These are phyloP conservation scores for Colletotrichum magnum DNA, from an alignment of 2,329 filamentous ascomycete species.

Conservation along the genomic window DNA sequence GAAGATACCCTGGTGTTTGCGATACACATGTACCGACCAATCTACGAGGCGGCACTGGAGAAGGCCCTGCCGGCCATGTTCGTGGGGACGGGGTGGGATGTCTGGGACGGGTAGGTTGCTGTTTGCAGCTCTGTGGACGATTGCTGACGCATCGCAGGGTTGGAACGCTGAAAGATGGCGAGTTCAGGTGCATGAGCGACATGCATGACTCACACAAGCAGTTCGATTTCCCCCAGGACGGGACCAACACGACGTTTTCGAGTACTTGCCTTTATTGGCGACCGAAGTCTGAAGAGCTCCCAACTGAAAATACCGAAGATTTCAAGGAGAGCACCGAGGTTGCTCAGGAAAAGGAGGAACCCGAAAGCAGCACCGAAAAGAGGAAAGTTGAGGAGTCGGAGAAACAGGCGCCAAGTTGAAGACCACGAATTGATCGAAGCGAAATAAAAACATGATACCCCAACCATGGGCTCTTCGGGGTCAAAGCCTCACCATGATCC, in stretches of 20 bases:
- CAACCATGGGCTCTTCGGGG: no score
- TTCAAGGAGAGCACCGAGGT: not conserved
- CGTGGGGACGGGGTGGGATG: constrained; percentile 68
- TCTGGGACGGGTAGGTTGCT: constrained; percentile 64
- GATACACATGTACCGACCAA: constrained; percentile 70
- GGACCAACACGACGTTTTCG: constrained; percentile 54
- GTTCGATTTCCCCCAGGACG: constrained; percentile 55
- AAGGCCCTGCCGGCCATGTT: constrained; percentile 65
- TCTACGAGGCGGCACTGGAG: constrained; percentile 67
- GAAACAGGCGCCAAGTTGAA: no score
- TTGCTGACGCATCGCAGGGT: constrained; percentile 9
- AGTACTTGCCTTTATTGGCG: constrained; percentile 59
- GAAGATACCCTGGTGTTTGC: constrained; percentile 70
- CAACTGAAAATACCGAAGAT: not conserved
- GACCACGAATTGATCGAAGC: no score
- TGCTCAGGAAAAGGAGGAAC: not conserved
- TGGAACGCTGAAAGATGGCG: constrained; percentile 39
- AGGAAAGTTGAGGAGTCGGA: no score
- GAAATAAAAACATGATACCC: no score
- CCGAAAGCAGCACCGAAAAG: no score
- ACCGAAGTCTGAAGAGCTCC: not conserved
- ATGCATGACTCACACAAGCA: constrained; percentile 51
- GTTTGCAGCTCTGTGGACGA: not conserved
- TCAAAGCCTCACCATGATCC: no score
- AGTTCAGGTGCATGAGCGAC: constrained; percentile 51